A percentile compares a stretch with the other conserved stretches of the same genome.
Evolutionary conservation across 192 early-diverging fungal species (phyloP).

Genomic region (Umbelopsis sp.): DNA sequence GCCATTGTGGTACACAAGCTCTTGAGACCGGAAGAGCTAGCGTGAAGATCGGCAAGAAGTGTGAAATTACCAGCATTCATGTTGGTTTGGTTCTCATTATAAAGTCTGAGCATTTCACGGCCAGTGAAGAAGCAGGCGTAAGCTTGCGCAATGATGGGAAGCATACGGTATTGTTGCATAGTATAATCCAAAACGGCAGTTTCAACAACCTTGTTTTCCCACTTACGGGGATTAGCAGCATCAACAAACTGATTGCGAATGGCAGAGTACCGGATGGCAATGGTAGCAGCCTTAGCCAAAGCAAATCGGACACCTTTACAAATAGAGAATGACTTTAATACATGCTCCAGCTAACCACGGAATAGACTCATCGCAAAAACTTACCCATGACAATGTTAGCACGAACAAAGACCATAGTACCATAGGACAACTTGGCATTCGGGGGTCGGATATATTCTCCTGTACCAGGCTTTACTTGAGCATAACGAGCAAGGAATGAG

Average conservation of each 20-base stretch:
- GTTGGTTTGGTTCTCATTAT: slow-evolving; percentile 59
- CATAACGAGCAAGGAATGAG: slow-evolving; percentile 77
- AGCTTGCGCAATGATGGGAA: slow-evolving; percentile 70
- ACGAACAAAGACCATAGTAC: slow-evolving; percentile 85
- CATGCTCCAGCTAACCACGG: background rate
- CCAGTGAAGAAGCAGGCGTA: slow-evolving; percentile 76
- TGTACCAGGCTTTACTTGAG: slow-evolving; percentile 62
- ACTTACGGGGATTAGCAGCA: slow-evolving; percentile 51
- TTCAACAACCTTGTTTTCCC: slow-evolving; percentile 52
- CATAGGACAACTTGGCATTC: slow-evolving; percentile 80
- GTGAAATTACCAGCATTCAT: slow-evolving; percentile 62
- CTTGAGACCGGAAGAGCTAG: slow-evolving; percentile 74
- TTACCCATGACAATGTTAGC: slow-evolving; percentile 69
- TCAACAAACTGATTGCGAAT: slow-evolving; percentile 75
- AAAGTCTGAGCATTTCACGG: slow-evolving; percentile 62
- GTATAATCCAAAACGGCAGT: slow-evolving; percentile 77
- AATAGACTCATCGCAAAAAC: background rate
- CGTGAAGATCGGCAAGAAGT: slow-evolving; percentile 75
- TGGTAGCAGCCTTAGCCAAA: slow-evolving; percentile 70
- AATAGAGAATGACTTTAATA: background rate
- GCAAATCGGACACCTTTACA: slow-evolving; percentile 45
- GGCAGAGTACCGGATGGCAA: slow-evolving; percentile 72
- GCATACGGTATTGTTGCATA: slow-evolving; percentile 76
- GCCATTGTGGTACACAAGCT: slow-evolving; percentile 70
- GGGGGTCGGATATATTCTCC: slow-evolving; percentile 77